A percentile compares a stretch with the other conserved stretches of the same genome.
Conservation (phyloP, 2,329 filamentous ascomycete species). For the Orbilia brochopaga region DNA sequence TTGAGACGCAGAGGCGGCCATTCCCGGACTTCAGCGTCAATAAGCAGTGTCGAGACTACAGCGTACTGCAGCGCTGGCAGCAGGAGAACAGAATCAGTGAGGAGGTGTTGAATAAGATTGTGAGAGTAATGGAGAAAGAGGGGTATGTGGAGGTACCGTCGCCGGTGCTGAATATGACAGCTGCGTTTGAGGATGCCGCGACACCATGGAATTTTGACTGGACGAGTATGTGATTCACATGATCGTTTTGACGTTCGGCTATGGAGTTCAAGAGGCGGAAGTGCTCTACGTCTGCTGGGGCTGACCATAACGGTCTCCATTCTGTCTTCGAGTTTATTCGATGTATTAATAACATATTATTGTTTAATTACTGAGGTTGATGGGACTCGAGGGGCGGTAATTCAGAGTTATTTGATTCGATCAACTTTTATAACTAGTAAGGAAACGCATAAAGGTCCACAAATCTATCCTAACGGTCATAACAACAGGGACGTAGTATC, state of each 20-base stretch:
- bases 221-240: conserved; percentile 21
- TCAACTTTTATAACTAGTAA: not conserved
- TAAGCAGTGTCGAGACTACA: conserved; percentile 56
- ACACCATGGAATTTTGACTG: conserved; percentile 49
- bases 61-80: conserved; percentile 31
- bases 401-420: conserved; percentile 5
- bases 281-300: too few relatives aligned
- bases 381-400: not conserved
- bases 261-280: too few relatives aligned
- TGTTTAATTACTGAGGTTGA: too few relatives aligned
- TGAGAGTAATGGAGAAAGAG: not conserved
- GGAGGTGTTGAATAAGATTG: conserved; percentile 28
- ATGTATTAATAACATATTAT: too few relatives aligned
- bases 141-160: conserved; percentile 23
- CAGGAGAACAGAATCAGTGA: conserved; percentile 31
- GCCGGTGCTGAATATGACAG: conserved; percentile 27
- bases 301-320: too few relatives aligned
- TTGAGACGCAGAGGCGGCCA: conserved; percentile 55
- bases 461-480: not conserved
- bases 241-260: too few relatives aligned
- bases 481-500: not conserved
- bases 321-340: too few relatives aligned
- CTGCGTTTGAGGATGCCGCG: conserved; percentile 34
- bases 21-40: conserved; percentile 57
- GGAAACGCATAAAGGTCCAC: not conserved